Evolutionary conservation across 2,329 filamentous ascomycete species (phyloP).

Genomic region (Exophiala sideris): DNA sequence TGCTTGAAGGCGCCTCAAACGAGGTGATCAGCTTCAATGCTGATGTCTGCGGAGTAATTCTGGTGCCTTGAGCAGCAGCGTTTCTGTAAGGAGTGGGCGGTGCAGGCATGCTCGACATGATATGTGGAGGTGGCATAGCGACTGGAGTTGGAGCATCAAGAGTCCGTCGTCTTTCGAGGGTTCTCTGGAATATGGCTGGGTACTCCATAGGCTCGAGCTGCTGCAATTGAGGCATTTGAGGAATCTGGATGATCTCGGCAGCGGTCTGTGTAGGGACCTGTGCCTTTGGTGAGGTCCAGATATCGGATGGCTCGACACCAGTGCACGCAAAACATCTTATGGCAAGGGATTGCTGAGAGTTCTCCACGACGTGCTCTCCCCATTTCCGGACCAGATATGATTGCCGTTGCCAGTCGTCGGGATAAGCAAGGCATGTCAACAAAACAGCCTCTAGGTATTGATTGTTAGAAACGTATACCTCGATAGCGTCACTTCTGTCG

Average conservation of each 20-base stretch:
- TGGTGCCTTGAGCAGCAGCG: constrained; percentile 40
- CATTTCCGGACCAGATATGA: constrained; percentile 85
- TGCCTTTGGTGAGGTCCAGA: constrained; percentile 83
- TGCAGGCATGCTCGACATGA: constrained; percentile 12
- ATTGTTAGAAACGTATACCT: constrained; percentile 89
- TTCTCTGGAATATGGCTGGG: constrained; percentile 24
- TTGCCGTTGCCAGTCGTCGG: constrained; percentile 86
- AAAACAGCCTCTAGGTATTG: constrained; percentile 91
- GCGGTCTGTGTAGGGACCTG: constrained; percentile 44
- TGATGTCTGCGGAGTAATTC: constrained; percentile 70
- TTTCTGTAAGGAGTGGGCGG: constrained; percentile 28
- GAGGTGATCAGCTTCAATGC: constrained; percentile 88
- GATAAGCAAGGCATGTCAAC: constrained; percentile 77
- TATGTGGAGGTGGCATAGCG: constrained; percentile 34
- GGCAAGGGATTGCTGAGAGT: constrained; percentile 83
- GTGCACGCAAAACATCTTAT: constrained; percentile 92
- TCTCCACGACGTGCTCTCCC: constrained; percentile 86
- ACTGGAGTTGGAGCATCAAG: constrained; percentile 55
- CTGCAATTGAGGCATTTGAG: constrained; percentile 46
- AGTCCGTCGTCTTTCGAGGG: constrained; percentile 23
- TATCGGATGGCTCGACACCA: constrained; percentile 76
- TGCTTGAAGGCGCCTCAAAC: constrained; percentile 56
- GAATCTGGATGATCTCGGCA: constrained; percentile 5
- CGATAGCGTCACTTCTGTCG: constrained; percentile 89
- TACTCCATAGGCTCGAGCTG: constrained; percentile 35